These are phyloP conservation scores for Ceriops tagal DNA, from an alignment of 345 rosid species.

Conservation along the genomic window DNA sequence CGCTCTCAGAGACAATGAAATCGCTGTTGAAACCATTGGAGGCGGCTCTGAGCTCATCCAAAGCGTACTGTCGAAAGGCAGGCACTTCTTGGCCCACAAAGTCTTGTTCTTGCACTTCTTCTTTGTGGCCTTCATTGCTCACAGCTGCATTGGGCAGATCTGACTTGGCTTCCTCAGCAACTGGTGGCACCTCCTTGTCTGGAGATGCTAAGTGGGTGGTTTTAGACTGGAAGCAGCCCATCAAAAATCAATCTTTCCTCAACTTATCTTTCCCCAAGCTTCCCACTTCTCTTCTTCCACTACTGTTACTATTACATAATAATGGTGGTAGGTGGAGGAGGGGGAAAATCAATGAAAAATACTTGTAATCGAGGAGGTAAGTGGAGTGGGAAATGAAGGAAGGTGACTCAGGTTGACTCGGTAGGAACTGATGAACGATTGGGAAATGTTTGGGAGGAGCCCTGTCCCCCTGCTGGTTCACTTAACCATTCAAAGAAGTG, in stretches of 20 bases:
- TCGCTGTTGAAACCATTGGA: slow-evolving; percentile 74
- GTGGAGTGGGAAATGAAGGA: too few species aligned
- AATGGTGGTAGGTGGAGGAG: too few species aligned
- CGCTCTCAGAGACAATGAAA: slow-evolving; percentile 85
- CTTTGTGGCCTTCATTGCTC: slow-evolving; percentile 41
- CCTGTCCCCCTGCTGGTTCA: too few species aligned
- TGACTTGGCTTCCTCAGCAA: slow-evolving; percentile 41
- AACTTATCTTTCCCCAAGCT: background rate
- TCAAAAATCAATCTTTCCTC: slow-evolving; percentile 11
- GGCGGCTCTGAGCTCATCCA: slow-evolving; percentile 70
- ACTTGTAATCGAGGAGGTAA: too few species aligned
- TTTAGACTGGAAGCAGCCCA: slow-evolving; percentile 97
- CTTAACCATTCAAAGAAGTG: too few species aligned
- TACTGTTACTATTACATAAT: background rate
- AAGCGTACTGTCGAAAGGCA: slow-evolving; percentile 63
- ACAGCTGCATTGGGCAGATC: slow-evolving; percentile 50
- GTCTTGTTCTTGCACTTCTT: slow-evolving; percentile 1
- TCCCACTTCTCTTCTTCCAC: background rate
- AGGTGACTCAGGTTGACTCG: too few species aligned
- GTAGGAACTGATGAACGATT: too few species aligned
- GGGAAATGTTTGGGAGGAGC: too few species aligned
- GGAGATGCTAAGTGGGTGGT: slow-evolving; percentile 66
- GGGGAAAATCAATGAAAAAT: too few species aligned
- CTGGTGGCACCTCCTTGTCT: slow-evolving; percentile 58
- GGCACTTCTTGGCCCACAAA: slow-evolving; percentile 29